Conservation (phyloP, 2,329 filamentous ascomycete genomes). For the Sphaerulina musiva region DNA sequence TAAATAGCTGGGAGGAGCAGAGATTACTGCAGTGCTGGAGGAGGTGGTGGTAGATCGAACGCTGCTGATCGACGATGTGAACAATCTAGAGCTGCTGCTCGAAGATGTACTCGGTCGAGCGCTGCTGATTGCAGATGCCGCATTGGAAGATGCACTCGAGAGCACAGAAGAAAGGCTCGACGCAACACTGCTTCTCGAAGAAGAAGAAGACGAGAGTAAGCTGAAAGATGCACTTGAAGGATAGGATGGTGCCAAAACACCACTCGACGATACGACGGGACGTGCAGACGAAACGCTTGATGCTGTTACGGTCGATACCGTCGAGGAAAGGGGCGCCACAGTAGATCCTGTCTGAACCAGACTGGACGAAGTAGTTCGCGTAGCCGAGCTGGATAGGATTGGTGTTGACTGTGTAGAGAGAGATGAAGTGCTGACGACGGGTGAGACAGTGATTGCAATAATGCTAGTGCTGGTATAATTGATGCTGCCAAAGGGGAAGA, state of each 20-base stretch:
- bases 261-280: neutral
- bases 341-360: neutral
- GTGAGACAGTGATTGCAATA: neutral
- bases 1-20: neutral
- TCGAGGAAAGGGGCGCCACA: slow-evolving; percentile 3
- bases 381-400: neutral
- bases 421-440: neutral
- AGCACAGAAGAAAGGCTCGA: slow-evolving; percentile 5
- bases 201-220: neutral
- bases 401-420: neutral
- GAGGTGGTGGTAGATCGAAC: slow-evolving; percentile 1
- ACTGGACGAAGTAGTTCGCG: neutral
- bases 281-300: neutral
- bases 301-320: neutral
- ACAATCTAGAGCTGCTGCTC: too few species aligned
- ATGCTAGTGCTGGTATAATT: slow-evolving; percentile 4
- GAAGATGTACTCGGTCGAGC: too few species aligned
- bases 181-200: neutral
- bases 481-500: slow-evolving; percentile 1
- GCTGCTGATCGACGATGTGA: neutral
- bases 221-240: neutral
- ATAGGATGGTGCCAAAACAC: neutral
- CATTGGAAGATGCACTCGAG: slow-evolving; percentile 4
- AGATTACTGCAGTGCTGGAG: neutral
- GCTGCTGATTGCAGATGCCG: neutral